Evolutionary conservation across 2,329 filamentous ascomycete species (phyloP).

Genomic region (Lecanicillium sp.): DNA sequence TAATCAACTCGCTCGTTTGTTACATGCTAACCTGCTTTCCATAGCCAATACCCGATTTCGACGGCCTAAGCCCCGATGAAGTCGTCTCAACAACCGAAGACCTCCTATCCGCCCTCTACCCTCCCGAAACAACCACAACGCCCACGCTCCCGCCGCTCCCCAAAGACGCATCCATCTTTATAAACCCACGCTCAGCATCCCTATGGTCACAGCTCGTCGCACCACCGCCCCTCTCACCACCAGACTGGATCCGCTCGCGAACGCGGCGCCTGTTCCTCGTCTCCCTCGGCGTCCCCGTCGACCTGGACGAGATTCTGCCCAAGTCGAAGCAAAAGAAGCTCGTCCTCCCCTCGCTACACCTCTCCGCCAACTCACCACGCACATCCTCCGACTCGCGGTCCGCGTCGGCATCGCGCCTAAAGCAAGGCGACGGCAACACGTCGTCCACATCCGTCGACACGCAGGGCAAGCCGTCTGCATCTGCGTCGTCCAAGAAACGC

Average conservation of each 20-base stretch:
- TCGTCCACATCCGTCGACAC: constrained; percentile 53
- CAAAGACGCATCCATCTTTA: constrained; percentile 59
- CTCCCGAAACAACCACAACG: constrained; percentile 42
- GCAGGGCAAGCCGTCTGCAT: constrained; percentile 41
- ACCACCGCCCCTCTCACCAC: constrained; percentile 86
- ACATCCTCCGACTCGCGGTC: constrained; percentile 44
- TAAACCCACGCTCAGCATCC: constrained; percentile 78
- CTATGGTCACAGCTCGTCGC: constrained; percentile 95
- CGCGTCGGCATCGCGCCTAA: constrained; percentile 32
- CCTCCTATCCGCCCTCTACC: constrained; percentile 60
- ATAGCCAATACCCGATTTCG: constrained; percentile 61
- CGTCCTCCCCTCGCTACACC: constrained; percentile 79
- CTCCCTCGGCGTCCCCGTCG: constrained; percentile 89
- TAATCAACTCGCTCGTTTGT: neutral
- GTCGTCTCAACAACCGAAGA: constrained; percentile 53
- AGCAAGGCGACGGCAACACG: constrained; percentile 40
- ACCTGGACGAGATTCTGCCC: constrained; percentile 93
- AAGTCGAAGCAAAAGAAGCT: constrained; percentile 98
- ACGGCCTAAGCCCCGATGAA: constrained; percentile 51
- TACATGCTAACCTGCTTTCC: constrained; percentile 4
- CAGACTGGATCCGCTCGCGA: constrained; percentile 94
- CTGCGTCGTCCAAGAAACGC: constrained; percentile 32
- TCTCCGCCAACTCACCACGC: constrained; percentile 47
- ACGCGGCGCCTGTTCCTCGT: constrained; percentile 93
- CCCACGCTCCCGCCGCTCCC: constrained; percentile 40